Evolutionary conservation across 352 stramenopile species (phyloP).

Genomic region (Pythium myriotylum): DNA sequence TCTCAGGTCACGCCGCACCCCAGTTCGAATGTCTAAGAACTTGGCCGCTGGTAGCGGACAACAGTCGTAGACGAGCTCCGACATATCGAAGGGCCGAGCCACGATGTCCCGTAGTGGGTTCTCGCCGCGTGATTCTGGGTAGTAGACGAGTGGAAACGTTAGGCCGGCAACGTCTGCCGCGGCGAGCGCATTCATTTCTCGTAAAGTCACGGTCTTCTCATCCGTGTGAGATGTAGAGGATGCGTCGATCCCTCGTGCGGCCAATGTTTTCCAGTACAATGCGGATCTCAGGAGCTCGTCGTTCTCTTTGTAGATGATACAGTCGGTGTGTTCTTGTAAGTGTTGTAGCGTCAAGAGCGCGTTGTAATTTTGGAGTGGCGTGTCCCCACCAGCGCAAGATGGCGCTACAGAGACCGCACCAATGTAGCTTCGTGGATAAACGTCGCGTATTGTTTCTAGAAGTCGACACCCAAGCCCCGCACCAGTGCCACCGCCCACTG

Average conservation of each 20-base stretch:
- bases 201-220: conserved; percentile 39
- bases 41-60: conserved; percentile 61
- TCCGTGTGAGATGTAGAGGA: conserved; percentile 8
- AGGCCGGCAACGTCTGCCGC: conserved; percentile 65
- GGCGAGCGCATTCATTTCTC: conserved; percentile 60
- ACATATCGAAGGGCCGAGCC: conserved; percentile 50
- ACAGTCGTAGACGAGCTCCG: conserved; percentile 57
- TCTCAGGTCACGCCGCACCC: conserved; percentile 27
- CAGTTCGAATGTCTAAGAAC: conserved; percentile 70
- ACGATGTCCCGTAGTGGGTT: background rate
- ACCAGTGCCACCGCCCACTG: conserved; percentile 80
- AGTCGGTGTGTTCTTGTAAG: conserved; percentile 73
- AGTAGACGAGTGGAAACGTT: conserved; percentile 43
- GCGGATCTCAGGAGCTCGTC: conserved; percentile 70
- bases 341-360: conserved; percentile 68
- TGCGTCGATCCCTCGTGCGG: background rate
- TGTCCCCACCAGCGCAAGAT: conserved; percentile 62
- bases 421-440: conserved; percentile 74
- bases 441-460: conserved; percentile 80
- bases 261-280: conserved; percentile 55
- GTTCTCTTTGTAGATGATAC: conserved; percentile 86
- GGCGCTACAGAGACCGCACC: conserved; percentile 70
- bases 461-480: conserved; percentile 80
- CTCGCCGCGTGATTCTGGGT: background rate
- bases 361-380: conserved; percentile 89